Conservation (phyloP, 2,329 filamentous ascomycete species). For the Daldinia sp. region DNA sequence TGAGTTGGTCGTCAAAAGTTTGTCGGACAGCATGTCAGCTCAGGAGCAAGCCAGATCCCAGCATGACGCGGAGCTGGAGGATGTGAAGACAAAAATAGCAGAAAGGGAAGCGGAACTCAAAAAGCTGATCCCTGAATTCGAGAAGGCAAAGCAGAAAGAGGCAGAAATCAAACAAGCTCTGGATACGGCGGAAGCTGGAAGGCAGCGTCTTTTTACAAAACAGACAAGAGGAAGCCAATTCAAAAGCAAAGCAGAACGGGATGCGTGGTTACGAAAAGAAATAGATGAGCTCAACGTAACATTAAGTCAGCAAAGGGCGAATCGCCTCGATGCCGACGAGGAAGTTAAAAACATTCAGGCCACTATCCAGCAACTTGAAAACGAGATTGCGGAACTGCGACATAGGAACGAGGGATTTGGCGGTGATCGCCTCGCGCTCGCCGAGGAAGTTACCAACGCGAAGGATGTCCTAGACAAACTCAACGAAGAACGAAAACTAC, state of each 20-base stretch:
- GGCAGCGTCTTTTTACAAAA: conserved; percentile 88
- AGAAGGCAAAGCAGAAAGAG: conserved; percentile 79
- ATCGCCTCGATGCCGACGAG: conserved; percentile 85
- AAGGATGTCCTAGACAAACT: conserved; percentile 83
- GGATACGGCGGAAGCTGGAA: conserved; percentile 78
- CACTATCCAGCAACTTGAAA: conserved; percentile 78
- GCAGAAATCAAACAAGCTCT: conserved; percentile 76
- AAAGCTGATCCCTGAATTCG: conserved; percentile 81
- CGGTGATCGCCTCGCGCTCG: conserved; percentile 77
- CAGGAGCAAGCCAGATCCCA: conserved; percentile 78
- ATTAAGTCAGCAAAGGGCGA: conserved; percentile 83
- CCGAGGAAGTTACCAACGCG: conserved; percentile 79
- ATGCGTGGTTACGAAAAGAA: conserved; percentile 83
- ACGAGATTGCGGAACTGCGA: conserved; percentile 77
- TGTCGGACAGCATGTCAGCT: conserved; percentile 84
- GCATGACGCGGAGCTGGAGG: conserved; percentile 77
- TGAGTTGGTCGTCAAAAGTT: conserved; percentile 84
- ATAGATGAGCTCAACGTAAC: conserved; percentile 83
- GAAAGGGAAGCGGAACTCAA: conserved; percentile 81
- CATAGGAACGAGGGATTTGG: conserved; percentile 83
- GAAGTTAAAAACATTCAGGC: conserved; percentile 79
- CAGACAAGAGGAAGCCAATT: conserved; percentile 91
- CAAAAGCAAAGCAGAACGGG: conserved; percentile 87
- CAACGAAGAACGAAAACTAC: conserved; percentile 85
- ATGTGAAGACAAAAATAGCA: conserved; percentile 79